A percentile compares a stretch with the other conserved stretches of the same genome.
Evolutionary conservation across 1,139 yeast species (phyloP).

Genomic region (Neolecta irregularis): DNA sequence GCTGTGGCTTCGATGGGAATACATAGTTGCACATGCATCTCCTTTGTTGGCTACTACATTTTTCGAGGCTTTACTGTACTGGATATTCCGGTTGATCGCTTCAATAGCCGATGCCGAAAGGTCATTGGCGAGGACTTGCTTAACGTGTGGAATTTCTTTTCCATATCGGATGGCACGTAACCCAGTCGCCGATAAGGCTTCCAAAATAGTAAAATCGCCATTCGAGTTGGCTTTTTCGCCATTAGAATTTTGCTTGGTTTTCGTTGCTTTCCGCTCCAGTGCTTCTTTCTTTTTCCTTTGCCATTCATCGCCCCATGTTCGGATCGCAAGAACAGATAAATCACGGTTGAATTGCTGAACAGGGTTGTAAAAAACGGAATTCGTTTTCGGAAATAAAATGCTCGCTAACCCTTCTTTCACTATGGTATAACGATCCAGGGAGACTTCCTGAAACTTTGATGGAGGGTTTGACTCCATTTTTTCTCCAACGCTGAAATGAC

Average conservation of each 20-base stretch:
- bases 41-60: conserved; percentile 55
- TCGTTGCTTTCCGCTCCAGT: conserved; percentile 22
- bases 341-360: conserved; percentile 95
- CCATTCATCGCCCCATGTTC: conserved; percentile 64
- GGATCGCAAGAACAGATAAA: conserved; percentile 65
- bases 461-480: too few relatives aligned
- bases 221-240: conserved; percentile 5
- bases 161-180: conserved; percentile 85
- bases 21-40: conserved; percentile 79
- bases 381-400: too few relatives aligned
- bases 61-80: conserved; percentile 41
- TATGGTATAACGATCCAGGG: too few relatives aligned
- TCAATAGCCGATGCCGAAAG: conserved; percentile 74
- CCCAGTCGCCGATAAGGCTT: conserved; percentile 91
- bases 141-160: conserved; percentile 65
- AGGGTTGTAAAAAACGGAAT: conserved; percentile 93
- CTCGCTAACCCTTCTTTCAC: too few relatives aligned
- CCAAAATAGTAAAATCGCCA: conserved; percentile 45
- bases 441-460: too few relatives aligned
- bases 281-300: conserved; percentile 22
- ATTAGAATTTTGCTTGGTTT: conserved; percentile 16
- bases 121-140: conserved; percentile 74
- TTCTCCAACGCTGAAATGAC: too few relatives aligned
- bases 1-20: conserved; percentile 29
- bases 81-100: conserved; percentile 56